Evolutionary conservation across 169 alveolate genomes (phyloP).

Genomic region (Besnoitia besnoiti): DNA sequence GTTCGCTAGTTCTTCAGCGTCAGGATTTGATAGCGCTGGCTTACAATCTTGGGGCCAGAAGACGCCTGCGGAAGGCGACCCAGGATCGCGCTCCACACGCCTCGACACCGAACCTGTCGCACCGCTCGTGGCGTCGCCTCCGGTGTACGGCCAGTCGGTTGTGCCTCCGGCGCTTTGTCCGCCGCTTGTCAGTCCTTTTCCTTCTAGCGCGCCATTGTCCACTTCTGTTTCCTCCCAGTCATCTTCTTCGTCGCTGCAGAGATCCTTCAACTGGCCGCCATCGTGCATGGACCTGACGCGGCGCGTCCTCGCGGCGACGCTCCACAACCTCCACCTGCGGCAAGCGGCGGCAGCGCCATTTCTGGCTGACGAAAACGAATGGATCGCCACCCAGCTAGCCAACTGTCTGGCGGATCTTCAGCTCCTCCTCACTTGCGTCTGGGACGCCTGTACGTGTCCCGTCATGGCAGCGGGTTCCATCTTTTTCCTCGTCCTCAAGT

Average conservation of each 20-base stretch:
- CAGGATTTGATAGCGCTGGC: too few species aligned
- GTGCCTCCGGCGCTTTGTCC: too few species aligned
- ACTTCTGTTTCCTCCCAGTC: too few species aligned
- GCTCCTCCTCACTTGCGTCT: constrained; percentile 19
- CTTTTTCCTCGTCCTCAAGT: background rate
- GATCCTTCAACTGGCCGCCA: background rate
- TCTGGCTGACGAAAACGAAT: constrained; percentile 5
- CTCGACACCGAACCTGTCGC: too few species aligned
- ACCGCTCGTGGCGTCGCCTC: too few species aligned
- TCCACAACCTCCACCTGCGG: constrained; percentile 4
- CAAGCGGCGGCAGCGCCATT: background rate
- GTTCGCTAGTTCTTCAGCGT: too few species aligned
- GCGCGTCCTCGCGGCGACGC: background rate
- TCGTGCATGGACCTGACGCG: background rate
- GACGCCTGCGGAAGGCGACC: too few species aligned
- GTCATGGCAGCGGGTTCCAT: constrained; percentile 14
- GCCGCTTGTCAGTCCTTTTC: too few species aligned
- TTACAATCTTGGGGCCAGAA: too few species aligned
- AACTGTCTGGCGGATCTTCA: background rate
- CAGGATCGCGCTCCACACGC: too few species aligned
- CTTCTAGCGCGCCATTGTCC: too few species aligned
- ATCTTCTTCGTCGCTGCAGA: background rate
- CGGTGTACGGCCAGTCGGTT: too few species aligned
- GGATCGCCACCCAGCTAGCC: constrained; percentile 17
- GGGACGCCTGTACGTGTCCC: constrained; percentile 23